A percentile compares a stretch with the other conserved stretches of the same genome.
Conservation (phyloP, 2,329 filamentous ascomycete genomes). For the Fusarium coffeatum region DNA sequence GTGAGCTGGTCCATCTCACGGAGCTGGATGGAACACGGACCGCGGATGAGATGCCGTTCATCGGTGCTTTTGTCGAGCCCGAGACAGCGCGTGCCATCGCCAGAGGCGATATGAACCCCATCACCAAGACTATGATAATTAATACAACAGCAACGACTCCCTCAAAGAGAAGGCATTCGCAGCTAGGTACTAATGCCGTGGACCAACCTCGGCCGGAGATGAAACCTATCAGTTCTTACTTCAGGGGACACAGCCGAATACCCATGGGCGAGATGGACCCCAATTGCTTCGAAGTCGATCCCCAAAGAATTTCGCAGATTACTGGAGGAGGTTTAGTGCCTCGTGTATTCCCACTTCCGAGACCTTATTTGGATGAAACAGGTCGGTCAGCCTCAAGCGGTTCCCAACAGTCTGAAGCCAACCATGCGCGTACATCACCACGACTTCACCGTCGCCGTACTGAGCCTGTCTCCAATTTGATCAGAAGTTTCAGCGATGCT, state of each 20-base stretch:
- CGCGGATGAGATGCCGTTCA: conserved; percentile 79
- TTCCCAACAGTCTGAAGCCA: conserved; percentile 28
- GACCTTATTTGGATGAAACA: conserved; percentile 64
- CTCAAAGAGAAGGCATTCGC: conserved; percentile 57
- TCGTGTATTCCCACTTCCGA: conserved; percentile 68
- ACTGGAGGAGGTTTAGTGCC: conserved; percentile 63
- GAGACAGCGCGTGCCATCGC: conserved; percentile 80
- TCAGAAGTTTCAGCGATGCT: conserved; percentile 47
- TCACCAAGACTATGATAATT: conserved; percentile 77
- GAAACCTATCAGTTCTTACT: conserved; percentile 68
- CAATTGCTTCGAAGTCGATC: conserved; percentile 68
- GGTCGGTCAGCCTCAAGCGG: conserved; percentile 33
- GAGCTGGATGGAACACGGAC: conserved; percentile 71
- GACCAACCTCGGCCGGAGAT: conserved; percentile 48
- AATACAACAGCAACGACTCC: conserved; percentile 54
- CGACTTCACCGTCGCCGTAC: conserved; percentile 62
- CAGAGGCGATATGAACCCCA: conserved; percentile 85
- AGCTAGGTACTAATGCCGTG: conserved; percentile 43
- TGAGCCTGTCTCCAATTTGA: conserved; percentile 62
- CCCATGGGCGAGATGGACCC: conserved; percentile 72
- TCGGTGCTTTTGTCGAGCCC: conserved; percentile 78
- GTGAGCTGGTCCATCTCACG: conserved; percentile 80
- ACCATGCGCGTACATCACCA: conserved; percentile 50
- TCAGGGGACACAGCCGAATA: conserved; percentile 62
- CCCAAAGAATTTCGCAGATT: conserved; percentile 59